phyloP scores from a whole-genome alignment of 1,139 yeast genomes.

The Sugiyamaella grinbergsii region DNA sequence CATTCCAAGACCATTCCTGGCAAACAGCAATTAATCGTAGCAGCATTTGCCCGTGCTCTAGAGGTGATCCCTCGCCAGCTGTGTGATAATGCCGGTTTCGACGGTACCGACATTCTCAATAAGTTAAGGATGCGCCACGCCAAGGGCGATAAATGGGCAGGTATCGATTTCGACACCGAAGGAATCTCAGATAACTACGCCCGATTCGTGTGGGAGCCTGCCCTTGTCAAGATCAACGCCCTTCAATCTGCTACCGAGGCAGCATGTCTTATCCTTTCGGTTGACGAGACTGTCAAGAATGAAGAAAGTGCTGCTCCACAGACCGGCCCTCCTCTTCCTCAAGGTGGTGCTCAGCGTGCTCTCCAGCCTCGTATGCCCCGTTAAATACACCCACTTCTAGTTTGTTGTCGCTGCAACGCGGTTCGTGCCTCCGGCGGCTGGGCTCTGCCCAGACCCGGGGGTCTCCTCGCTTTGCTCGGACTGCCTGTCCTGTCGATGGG shows the following conservation, averaged over 20 bases:
- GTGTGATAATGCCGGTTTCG: slow-evolving; percentile 98
- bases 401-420: too few relatives aligned
- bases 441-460: not conserved
- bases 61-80: slow-evolving; percentile 96
- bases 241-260: slow-evolving; percentile 97
- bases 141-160: slow-evolving; percentile 87
- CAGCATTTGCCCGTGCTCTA: slow-evolving; percentile 90
- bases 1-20: slow-evolving; percentile 88
- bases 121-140: slow-evolving; percentile 92
- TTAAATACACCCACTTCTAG: slow-evolving; percentile 14
- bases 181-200: slow-evolving; percentile 79
- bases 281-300: slow-evolving; percentile 92
- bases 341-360: slow-evolving; percentile 34
- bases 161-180: slow-evolving; percentile 88
- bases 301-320: slow-evolving; percentile 55
- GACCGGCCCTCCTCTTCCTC: slow-evolving; percentile 36
- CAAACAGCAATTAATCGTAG: slow-evolving; percentile 88
- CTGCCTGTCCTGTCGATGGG: too few relatives aligned
- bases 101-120: slow-evolving; percentile 89
- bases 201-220: slow-evolving; percentile 96
- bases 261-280: slow-evolving; percentile 84
- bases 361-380: slow-evolving; percentile 29
- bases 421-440: slow-evolving; percentile 4
- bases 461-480: too few relatives aligned
- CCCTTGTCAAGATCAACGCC: slow-evolving; percentile 92